Evolutionary conservation across 2,329 filamentous ascomycete genomes (phyloP).

Genomic region (Sarocladium oryzae): DNA sequence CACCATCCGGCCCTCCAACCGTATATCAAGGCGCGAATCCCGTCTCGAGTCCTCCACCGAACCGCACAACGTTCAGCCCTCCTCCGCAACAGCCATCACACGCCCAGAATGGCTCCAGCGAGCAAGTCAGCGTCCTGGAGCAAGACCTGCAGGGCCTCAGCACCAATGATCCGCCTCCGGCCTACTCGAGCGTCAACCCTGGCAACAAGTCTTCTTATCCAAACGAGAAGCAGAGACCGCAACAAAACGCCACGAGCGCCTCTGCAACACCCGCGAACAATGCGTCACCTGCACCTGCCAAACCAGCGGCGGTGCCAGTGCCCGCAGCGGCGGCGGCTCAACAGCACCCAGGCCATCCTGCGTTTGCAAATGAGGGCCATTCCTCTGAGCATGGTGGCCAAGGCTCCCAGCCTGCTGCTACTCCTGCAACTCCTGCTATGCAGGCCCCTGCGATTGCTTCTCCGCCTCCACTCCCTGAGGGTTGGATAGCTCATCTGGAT

Average conservation of each 20-base stretch:
- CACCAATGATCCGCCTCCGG: slow-evolving; percentile 82
- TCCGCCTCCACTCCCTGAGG: slow-evolving; percentile 89
- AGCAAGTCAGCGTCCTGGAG: slow-evolving; percentile 68
- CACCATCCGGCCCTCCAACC: slow-evolving; percentile 82
- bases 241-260: slow-evolving; percentile 18
- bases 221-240: slow-evolving; percentile 65
- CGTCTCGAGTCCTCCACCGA: slow-evolving; percentile 46
- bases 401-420: slow-evolving; percentile 35
- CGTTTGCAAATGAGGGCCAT: slow-evolving; percentile 75
- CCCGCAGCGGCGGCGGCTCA: slow-evolving; percentile 37
- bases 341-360: slow-evolving; percentile 68
- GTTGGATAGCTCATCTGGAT: slow-evolving; percentile 96
- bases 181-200: slow-evolving; percentile 74
- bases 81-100: slow-evolving; percentile 32
- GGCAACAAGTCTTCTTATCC: slow-evolving; percentile 57
- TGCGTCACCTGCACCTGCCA: slow-evolving; percentile 16
- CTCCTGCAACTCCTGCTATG: slow-evolving; percentile 32
- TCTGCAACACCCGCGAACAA: slow-evolving; percentile 25
- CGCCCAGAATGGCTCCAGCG: slow-evolving; percentile 24
- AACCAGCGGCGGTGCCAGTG: slow-evolving; percentile 17
- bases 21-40: slow-evolving; percentile 83
- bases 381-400: slow-evolving; percentile 48
- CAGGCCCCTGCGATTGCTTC: slow-evolving; percentile 55
- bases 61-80: slow-evolving; percentile 34
- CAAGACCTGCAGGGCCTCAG: slow-evolving; percentile 82